A percentile compares a stretch with the other conserved stretches of the same genome.
Evolutionary conservation across 192 early-diverging fungal species (phyloP).

Genomic region (Gaertneriomyces sp.): DNA sequence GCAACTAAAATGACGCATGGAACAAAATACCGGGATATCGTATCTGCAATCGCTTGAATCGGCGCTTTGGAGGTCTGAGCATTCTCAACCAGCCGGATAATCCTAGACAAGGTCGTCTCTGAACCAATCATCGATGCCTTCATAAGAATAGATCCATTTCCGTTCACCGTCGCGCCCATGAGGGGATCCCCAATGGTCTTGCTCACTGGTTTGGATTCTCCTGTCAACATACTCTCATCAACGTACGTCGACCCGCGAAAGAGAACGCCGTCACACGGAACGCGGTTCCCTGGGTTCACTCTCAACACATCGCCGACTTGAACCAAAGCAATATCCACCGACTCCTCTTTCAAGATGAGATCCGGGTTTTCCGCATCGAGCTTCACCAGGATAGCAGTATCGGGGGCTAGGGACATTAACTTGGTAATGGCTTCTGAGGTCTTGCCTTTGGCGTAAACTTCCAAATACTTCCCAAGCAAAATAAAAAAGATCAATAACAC

Average conservation of each 20-base stretch:
- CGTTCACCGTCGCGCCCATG: slow-evolving; percentile 66
- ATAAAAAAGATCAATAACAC: slow-evolving; percentile 79
- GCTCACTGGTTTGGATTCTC: slow-evolving; percentile 67
- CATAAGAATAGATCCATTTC: slow-evolving; percentile 52
- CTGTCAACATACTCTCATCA: slow-evolving; percentile 81
- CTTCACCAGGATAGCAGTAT: slow-evolving; percentile 60
- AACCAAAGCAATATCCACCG: slow-evolving; percentile 47
- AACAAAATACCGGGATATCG: slow-evolving; percentile 86
- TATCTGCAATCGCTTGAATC: slow-evolving; percentile 89
- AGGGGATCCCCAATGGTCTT: slow-evolving; percentile 48
- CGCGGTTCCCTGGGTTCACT: slow-evolving; percentile 61
- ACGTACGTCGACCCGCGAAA: slow-evolving; percentile 53
- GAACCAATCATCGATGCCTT: slow-evolving; percentile 52
- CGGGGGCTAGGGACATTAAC: slow-evolving; percentile 71
- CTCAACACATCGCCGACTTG: slow-evolving; percentile 76
- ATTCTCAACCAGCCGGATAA: slow-evolving; percentile 85
- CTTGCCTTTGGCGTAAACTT: slow-evolving; percentile 70
- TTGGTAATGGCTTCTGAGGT: slow-evolving; percentile 74
- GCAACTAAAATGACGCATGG: slow-evolving; percentile 74
- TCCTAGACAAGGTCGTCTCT: slow-evolving; percentile 87
- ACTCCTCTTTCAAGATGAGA: slow-evolving; percentile 35
- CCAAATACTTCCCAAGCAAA: slow-evolving; percentile 76
- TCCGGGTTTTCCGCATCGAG: slow-evolving; percentile 18
- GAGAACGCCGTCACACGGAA: slow-evolving; percentile 73
- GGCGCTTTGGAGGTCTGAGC: slow-evolving; percentile 94